Evolutionary conservation across 2,329 filamentous ascomycete genomes (phyloP).

Genomic region (Trichophyton rubrum): DNA sequence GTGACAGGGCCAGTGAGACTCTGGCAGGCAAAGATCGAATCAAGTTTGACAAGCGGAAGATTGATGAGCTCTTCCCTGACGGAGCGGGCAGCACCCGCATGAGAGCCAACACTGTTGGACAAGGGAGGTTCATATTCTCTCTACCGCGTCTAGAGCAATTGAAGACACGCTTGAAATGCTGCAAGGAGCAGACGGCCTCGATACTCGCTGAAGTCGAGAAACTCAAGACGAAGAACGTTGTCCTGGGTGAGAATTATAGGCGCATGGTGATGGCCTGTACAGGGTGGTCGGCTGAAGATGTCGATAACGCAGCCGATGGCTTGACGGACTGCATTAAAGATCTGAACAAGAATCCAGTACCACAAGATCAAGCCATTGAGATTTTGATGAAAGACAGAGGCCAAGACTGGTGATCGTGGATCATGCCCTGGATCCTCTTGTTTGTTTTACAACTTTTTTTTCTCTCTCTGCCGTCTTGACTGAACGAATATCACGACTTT

Average conservation of each 20-base stretch:
- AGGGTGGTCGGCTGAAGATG: slow-evolving; percentile 59
- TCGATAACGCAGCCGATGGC: slow-evolving; percentile 68
- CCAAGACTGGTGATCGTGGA: slow-evolving; percentile 28
- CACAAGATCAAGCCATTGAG: slow-evolving; percentile 34
- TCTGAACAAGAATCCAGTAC: slow-evolving; percentile 49
- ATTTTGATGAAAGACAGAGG: slow-evolving; percentile 35
- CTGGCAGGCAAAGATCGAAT: not conserved
- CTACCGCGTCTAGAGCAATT: slow-evolving; percentile 52
- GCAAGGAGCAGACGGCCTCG: slow-evolving; percentile 54
- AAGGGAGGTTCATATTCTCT: slow-evolving; percentile 33
- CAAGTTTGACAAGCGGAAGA: not conserved
- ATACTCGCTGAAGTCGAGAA: slow-evolving; percentile 56
- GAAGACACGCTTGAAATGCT: slow-evolving; percentile 55
- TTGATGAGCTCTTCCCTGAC: not conserved
- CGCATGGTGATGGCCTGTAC: slow-evolving; percentile 82
- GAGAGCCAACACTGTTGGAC: slow-evolving; percentile 27
- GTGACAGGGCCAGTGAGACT: not conserved
- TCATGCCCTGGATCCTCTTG: not conserved
- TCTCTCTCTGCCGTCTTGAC: not conserved
- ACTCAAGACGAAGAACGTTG: slow-evolving; percentile 66
- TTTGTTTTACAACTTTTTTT: not conserved
- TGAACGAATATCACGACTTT: not conserved
- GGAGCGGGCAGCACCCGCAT: slow-evolving; percentile 10
- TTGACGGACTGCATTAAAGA: slow-evolving; percentile 73
- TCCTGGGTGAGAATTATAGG: slow-evolving; percentile 77